These are phyloP conservation scores for Ceratobasidium sp. DNA, from an alignment of 1,284 basidiomycete species.

Conservation along the genomic window DNA sequence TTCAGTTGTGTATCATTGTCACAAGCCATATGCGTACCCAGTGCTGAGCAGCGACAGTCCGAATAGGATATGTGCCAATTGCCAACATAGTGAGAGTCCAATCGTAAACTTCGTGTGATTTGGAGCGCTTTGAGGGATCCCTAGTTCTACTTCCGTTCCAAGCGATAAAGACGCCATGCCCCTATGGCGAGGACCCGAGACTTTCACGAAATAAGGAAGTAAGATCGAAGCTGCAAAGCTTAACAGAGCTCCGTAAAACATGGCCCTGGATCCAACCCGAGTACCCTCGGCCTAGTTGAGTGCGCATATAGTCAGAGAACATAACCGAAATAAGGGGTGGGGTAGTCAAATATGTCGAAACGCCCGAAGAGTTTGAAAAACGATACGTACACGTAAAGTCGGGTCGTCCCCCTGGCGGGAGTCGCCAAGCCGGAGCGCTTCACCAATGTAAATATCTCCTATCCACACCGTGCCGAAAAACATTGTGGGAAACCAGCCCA, in stretches of 20 bases:
- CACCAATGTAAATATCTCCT: slow-evolving; percentile 78
- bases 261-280: slow-evolving; percentile 56
- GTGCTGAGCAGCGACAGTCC: slow-evolving; percentile 50
- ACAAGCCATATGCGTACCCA: slow-evolving; percentile 45
- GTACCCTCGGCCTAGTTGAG: slow-evolving; percentile 52
- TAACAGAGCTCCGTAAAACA: slow-evolving; percentile 57
- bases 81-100: slow-evolving; percentile 39
- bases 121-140: neutral
- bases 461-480: slow-evolving; percentile 90
- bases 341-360: neutral
- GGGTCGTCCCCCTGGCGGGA: slow-evolving; percentile 47
- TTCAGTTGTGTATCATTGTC: no score
- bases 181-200: neutral
- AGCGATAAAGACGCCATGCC: slow-evolving; percentile 1
- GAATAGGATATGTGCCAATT: slow-evolving; percentile 46
- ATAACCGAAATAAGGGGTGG: neutral
- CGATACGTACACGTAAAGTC: slow-evolving; percentile 7
- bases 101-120: neutral
- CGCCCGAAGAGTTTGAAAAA: neutral
- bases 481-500: slow-evolving; percentile 88
- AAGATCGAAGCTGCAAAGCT: slow-evolving; percentile 54
- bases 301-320: slow-evolving; percentile 41
- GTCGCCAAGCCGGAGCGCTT: slow-evolving; percentile 42
- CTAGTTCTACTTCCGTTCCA: neutral
- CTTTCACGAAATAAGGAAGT: slow-evolving; percentile 54